Conservation (phyloP, 2,329 filamentous ascomycete species). For the Onygena corvina region DNA sequence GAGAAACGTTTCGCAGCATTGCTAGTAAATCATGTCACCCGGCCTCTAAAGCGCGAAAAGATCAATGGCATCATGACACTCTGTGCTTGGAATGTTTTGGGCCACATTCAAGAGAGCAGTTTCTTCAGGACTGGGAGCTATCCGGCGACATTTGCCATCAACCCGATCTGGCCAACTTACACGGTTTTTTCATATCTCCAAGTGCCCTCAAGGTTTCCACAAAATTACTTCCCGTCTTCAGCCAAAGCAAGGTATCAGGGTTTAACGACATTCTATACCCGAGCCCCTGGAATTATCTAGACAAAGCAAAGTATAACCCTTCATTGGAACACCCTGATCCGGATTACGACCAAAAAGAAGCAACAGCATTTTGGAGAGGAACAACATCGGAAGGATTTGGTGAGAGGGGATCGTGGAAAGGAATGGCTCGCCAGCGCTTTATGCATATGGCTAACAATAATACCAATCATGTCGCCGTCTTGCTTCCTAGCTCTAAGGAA, state of each 20-base stretch:
- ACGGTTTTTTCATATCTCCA: constrained; percentile 59
- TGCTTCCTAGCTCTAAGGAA: constrained; percentile 38
- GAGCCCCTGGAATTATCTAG: constrained; percentile 49
- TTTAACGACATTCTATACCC: constrained; percentile 71
- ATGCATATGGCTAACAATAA: constrained; percentile 53
- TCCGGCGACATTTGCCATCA: constrained; percentile 62
- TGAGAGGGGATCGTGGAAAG: constrained; percentile 48
- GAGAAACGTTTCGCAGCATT: constrained; percentile 31
- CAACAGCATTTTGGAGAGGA: constrained; percentile 58
- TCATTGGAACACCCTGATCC: constrained; percentile 41
- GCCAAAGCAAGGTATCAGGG: constrained; percentile 56
- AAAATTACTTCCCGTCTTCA: constrained; percentile 62
- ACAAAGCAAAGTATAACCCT: constrained; percentile 43
- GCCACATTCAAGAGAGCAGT: constrained; percentile 55
- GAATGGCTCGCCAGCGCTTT: constrained; percentile 57
- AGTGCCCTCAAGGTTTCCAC: constrained; percentile 51
- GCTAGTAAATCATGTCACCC: constrained; percentile 49
- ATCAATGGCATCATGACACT: constrained; percentile 51
- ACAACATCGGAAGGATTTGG: constrained; percentile 46
- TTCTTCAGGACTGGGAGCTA: constrained; percentile 53
- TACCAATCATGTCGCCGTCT: constrained; percentile 41
- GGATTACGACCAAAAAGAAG: constrained; percentile 50
- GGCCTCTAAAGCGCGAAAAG: constrained; percentile 47
- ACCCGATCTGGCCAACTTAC: constrained; percentile 60
- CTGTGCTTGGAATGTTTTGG: constrained; percentile 53